A percentile compares a stretch with the other conserved stretches of the same genome.
phyloP scores from a whole-genome alignment of 805 yeast species.

The Candida anglica region DNA sequence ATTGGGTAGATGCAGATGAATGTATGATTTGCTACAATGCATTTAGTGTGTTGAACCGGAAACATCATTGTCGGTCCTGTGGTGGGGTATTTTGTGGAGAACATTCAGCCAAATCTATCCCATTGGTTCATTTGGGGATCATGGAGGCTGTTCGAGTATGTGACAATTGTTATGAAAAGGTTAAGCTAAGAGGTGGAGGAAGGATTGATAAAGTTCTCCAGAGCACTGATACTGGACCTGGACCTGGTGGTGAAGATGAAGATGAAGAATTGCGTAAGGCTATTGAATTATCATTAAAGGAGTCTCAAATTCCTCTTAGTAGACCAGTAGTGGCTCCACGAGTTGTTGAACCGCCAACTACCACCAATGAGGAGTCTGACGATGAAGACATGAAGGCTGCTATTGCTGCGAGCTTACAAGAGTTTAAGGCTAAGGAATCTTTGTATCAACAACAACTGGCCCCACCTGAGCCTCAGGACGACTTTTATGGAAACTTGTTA shows the following conservation, averaged over 20 bases:
- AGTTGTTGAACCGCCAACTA: constrained; percentile 14
- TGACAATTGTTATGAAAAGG: constrained; percentile 76
- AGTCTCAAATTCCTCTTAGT: constrained; percentile 22
- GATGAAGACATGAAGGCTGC: constrained; percentile 88
- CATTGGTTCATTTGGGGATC: constrained; percentile 82
- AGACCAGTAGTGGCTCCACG: constrained; percentile 8
- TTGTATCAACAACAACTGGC: constrained; percentile 8
- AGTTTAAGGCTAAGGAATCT: constrained; percentile 45
- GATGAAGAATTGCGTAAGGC: constrained; percentile 79
- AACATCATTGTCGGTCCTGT: constrained; percentile 96
- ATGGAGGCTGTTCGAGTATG: constrained; percentile 90
- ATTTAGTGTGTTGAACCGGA: constrained; percentile 79
- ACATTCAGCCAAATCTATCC: constrained; percentile 71
- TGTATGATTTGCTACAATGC: constrained; percentile 89
- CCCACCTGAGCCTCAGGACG: constrained; percentile 1
- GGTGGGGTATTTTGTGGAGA: constrained; percentile 90
- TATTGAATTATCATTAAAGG: constrained; percentile 72
- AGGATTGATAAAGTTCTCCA: too few species aligned
- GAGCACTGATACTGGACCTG: constrained; percentile 7
- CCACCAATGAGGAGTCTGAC: constrained; percentile 57
- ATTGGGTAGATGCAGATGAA: constrained; percentile 93
- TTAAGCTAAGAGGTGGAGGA: constrained; percentile 15
- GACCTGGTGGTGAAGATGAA: constrained; percentile 41
- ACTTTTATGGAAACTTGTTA: constrained; percentile 2
- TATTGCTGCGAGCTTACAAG: constrained; percentile 84